Conservation (phyloP, 352 stramenopile species). For the Pythium folliculosum region DNA sequence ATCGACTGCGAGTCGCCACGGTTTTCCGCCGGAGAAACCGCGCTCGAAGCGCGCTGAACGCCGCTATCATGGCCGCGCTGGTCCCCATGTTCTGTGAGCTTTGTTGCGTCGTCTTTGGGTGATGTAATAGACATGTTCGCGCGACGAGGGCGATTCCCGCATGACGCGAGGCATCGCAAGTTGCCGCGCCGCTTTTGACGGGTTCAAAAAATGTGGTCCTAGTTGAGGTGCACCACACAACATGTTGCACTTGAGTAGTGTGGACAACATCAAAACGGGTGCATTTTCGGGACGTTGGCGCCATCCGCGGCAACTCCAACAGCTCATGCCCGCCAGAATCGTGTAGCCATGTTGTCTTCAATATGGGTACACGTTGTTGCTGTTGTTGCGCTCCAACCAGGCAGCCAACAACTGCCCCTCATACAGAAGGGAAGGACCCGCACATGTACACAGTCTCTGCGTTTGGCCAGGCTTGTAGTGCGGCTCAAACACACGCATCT, state of each 20-base stretch:
- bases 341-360: neutral
- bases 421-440: too few relatives aligned
- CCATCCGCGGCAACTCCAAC: neutral
- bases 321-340: neutral
- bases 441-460: too few relatives aligned
- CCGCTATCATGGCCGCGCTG: neutral
- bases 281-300: neutral
- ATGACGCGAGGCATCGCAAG: neutral
- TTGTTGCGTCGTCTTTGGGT: neutral
- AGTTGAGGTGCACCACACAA: neutral
- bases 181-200: neutral
- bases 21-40: neutral
- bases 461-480: too few relatives aligned
- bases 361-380: neutral
- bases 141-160: neutral
- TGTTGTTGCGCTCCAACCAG: too few relatives aligned
- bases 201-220: neutral
- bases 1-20: neutral
- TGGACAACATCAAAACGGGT: neutral
- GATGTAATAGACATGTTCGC: slow-evolving; percentile 3
- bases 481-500: neutral
- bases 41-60: neutral
- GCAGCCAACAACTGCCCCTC: neutral
- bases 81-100: neutral
- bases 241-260: neutral